phyloP scores from a whole-genome alignment of 495 filamentous ascomycete genomes.

The Trichoderma asperelloides region DNA sequence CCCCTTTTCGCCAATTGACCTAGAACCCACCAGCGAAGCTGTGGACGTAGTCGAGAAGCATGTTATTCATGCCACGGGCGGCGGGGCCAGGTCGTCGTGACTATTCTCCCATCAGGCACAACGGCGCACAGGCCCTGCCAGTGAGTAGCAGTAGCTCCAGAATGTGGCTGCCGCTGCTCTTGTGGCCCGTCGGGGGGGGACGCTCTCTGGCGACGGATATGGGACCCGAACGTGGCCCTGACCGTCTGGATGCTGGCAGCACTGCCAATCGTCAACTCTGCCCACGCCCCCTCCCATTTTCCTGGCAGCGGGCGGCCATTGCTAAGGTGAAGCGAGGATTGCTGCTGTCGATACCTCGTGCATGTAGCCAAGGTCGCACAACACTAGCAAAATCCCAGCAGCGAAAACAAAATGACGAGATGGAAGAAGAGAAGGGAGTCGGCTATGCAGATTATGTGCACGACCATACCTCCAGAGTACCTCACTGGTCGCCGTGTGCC shows the following conservation, averaged over 20 bases:
- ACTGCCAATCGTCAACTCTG: not conserved
- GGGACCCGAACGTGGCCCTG: slow-evolving; percentile 5
- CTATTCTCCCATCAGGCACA: slow-evolving; percentile 1
- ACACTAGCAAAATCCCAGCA: not conserved
- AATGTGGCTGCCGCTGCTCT: not conserved
- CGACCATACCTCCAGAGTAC: not conserved
- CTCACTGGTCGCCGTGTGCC: not conserved
- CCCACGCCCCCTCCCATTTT: slow-evolving; percentile 1
- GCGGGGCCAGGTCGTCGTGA: not conserved
- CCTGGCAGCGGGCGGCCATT: slow-evolving; percentile 2
- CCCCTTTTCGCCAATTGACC: not conserved
- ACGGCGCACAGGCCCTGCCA: slow-evolving; percentile 2
- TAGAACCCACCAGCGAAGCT: not conserved
- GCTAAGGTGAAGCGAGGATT: not conserved
- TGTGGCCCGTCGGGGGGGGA: not conserved
- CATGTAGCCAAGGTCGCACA: not conserved
- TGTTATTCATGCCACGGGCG: not conserved
- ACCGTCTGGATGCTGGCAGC: not conserved
- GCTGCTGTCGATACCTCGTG: slow-evolving; percentile 1
- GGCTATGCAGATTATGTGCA: not conserved
- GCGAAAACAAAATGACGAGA: not conserved
- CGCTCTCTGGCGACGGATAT: not conserved
- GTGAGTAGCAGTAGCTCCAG: not conserved
- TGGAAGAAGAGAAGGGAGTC: not conserved
- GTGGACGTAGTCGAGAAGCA: not conserved